Conservation (phyloP, 2,329 filamentous ascomycete species). For the Periconia sp. region DNA sequence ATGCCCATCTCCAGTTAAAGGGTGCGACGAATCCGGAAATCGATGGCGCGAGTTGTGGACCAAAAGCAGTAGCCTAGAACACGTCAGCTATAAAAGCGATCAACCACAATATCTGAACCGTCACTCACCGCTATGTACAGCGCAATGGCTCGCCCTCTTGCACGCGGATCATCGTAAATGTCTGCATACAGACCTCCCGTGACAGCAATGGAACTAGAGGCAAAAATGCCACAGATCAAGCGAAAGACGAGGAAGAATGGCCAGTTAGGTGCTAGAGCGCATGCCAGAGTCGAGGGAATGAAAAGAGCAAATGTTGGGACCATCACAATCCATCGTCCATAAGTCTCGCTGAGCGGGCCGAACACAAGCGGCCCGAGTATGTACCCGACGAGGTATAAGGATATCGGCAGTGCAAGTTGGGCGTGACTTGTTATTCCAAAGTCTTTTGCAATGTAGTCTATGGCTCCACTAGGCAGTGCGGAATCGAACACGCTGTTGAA, state of each 20-base stretch:
- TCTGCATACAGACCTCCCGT: conserved; percentile 67
- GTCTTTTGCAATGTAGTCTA: conserved; percentile 60
- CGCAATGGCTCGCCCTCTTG: conserved; percentile 66
- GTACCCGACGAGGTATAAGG: conserved; percentile 52
- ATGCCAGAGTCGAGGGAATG: conserved; percentile 49
- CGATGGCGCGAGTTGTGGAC: conserved; percentile 67
- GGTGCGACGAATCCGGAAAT: conserved; percentile 65
- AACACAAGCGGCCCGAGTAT: conserved; percentile 46
- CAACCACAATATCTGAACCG: neutral
- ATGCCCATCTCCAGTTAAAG: conserved; percentile 70
- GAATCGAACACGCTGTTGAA: conserved; percentile 19
- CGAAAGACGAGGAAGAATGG: conserved; percentile 46
- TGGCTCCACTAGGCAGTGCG: conserved; percentile 66
- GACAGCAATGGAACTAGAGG: conserved; percentile 59
- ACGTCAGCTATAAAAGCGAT: conserved; percentile 6
- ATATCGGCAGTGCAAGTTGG: conserved; percentile 49
- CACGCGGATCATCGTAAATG: conserved; percentile 61
- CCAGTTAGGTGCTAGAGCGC: conserved; percentile 48
- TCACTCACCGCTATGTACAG: conserved; percentile 36
- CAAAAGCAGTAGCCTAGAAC: conserved; percentile 68
- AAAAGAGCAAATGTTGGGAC: conserved; percentile 53
- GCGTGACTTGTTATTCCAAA: conserved; percentile 57
- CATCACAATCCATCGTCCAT: conserved; percentile 50
- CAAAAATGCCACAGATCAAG: conserved; percentile 45
- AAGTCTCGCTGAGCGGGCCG: conserved; percentile 48